Conservation (phyloP, 371 early-diverging fungal genomes). For the Mortierella sp. region DNA sequence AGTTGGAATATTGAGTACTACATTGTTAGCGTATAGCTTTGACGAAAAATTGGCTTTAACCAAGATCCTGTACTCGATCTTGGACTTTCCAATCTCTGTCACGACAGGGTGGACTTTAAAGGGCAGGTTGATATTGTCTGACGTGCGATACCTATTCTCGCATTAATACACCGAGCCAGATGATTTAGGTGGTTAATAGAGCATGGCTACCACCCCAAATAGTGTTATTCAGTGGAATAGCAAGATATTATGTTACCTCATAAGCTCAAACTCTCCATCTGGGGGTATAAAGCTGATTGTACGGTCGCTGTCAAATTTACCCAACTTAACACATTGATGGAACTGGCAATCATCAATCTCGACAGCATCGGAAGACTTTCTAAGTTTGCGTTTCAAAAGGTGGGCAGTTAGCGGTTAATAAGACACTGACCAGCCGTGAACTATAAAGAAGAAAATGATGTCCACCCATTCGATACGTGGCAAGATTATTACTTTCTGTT, state of each 20-base stretch:
- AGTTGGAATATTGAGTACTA: conserved; percentile 85
- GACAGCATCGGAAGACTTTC: conserved; percentile 72
- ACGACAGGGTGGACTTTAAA: conserved; percentile 90
- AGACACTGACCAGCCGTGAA: neutral
- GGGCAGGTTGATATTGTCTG: conserved; percentile 88
- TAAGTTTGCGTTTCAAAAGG: neutral
- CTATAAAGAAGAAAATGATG: neutral
- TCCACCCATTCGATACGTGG: neutral
- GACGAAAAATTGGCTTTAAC: conserved; percentile 83
- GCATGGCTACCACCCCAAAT: neutral
- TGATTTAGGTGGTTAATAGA: too few relatives aligned
- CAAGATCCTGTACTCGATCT: conserved; percentile 84
- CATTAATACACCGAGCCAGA: neutral
- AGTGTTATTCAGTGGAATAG: neutral
- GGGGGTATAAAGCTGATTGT: conserved; percentile 92
- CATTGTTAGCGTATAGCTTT: conserved; percentile 85
- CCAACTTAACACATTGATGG: conserved; percentile 92
- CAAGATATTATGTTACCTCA: conserved; percentile 67
- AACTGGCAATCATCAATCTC: conserved; percentile 93
- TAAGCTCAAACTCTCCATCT: conserved; percentile 94
- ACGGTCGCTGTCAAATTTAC: conserved; percentile 85
- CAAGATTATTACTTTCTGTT: conserved; percentile 39
- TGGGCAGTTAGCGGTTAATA: neutral
- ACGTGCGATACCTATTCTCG: conserved; percentile 81
- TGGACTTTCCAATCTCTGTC: conserved; percentile 80